phyloP scores from a whole-genome alignment of 1,284 basidiomycete species.

The Wolfiporia cocos region DNA sequence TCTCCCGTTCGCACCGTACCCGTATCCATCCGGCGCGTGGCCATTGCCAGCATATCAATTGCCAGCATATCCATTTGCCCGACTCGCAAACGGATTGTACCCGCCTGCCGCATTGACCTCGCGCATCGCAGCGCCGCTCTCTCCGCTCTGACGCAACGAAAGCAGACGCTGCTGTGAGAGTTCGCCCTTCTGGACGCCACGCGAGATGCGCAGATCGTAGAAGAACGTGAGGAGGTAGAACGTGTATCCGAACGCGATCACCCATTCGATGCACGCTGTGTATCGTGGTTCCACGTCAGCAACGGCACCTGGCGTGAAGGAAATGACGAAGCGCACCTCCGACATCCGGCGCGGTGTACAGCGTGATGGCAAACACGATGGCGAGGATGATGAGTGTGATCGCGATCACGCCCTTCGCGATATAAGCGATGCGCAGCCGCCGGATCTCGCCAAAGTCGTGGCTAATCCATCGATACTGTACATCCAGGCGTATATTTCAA shows the following conservation, averaged over 20 bases:
- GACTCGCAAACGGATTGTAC: not conserved
- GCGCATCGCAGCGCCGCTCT: constrained; percentile 9
- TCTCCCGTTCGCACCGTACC: constrained; percentile 3
- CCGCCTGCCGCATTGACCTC: constrained; percentile 8
- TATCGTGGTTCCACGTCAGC: not conserved
- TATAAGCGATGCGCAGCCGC: constrained; percentile 50
- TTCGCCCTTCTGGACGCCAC: constrained; percentile 34
- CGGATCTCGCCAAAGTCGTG: constrained; percentile 42
- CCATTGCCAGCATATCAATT: constrained; percentile 1
- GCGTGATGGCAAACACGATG: constrained; percentile 51
- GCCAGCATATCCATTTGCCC: not conserved
- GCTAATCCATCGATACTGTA: constrained; percentile 61
- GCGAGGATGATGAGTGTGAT: constrained; percentile 49
- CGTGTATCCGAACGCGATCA: constrained; percentile 64
- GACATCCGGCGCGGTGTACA: constrained; percentile 39
- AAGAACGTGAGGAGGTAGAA: constrained; percentile 65
- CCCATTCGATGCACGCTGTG: constrained; percentile 64
- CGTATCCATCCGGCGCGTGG: too few species aligned
- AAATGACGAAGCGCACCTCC: constrained; percentile 36
- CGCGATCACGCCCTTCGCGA: constrained; percentile 56
- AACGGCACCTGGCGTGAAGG: not conserved
- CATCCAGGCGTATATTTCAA: not conserved
- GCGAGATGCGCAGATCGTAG: constrained; percentile 56
- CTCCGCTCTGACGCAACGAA: constrained; percentile 11
- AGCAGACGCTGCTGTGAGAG: constrained; percentile 14